A percentile compares a stretch with the other conserved stretches of the same genome.
Conservation (phyloP, 148 eudicot genomes). For the Nyssa sinensis region DNA sequence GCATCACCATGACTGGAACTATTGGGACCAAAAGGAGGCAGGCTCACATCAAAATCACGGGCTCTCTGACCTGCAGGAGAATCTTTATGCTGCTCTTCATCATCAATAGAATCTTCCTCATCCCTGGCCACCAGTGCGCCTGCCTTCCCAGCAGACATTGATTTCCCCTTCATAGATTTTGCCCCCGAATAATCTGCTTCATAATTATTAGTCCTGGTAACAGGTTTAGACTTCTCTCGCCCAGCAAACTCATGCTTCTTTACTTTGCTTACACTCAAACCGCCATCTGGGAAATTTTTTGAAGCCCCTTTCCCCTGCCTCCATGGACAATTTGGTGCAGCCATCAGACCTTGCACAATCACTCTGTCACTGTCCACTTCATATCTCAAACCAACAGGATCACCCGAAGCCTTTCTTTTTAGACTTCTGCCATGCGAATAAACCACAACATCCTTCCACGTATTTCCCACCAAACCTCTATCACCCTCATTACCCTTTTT, state of each 20-base stretch:
- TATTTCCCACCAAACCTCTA: conserved; percentile 10
- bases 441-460: conserved; percentile 29
- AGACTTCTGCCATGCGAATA: conserved; percentile 25
- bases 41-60: conserved; percentile 30
- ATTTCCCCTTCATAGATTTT: conserved; percentile 22
- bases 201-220: conserved; percentile 13
- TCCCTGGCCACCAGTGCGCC: conserved; percentile 18
- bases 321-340: conserved; percentile 40
- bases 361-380: conserved; percentile 22
- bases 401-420: conserved; percentile 21
- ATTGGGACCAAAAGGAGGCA: conserved; percentile 48
- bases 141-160: conserved; percentile 10
- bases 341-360: conserved; percentile 51
- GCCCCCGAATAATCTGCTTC: conserved; percentile 12
- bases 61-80: conserved; percentile 23
- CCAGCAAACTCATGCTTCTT: conserved; percentile 20
- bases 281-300: conserved; percentile 9
- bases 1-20: conserved; percentile 39
- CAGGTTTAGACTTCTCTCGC: conserved; percentile 22
- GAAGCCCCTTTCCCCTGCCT: conserved; percentile 21
- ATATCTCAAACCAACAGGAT: conserved; percentile 18
- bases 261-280: conserved; percentile 24
- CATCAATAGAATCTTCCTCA: conserved; percentile 26
- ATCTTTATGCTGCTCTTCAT: conserved; percentile 22
- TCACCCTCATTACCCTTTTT: conserved; percentile 17